Conservation (phyloP, 2,329 filamentous ascomycete species). For the Ilyonectria robusta region DNA sequence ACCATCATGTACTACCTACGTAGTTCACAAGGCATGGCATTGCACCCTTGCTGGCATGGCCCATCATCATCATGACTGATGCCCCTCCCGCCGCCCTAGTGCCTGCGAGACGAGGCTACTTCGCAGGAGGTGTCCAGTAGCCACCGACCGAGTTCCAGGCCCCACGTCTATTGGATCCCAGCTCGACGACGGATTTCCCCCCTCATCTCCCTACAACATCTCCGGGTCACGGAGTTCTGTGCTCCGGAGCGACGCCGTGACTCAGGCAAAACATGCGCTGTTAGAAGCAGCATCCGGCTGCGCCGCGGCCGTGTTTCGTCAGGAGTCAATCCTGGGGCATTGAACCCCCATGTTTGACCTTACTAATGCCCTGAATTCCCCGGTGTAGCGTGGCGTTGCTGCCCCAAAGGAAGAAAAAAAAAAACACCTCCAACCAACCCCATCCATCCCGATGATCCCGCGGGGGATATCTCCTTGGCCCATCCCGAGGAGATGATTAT, state of each 20-base stretch:
- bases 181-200: conserved; percentile 20
- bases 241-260: conserved; percentile 26
- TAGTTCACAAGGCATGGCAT: neutral
- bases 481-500: conserved; percentile 8
- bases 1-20: neutral
- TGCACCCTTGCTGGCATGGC: neutral
- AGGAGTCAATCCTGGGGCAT: neutral
- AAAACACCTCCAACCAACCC: conserved; percentile 11
- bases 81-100: conserved; percentile 36
- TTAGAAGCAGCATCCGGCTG: conserved; percentile 13
- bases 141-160: conserved; percentile 48
- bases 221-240: conserved; percentile 28
- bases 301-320: conserved; percentile 1
- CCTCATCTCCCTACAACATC: conserved; percentile 13
- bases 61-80: conserved; percentile 45
- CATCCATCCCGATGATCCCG: conserved; percentile 17
- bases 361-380: conserved; percentile 8
- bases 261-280: conserved; percentile 22
- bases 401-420: conserved; percentile 4
- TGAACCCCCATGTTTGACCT: conserved; percentile 8
- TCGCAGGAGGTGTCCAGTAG: conserved; percentile 37
- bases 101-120: conserved; percentile 32
- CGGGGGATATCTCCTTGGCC: conserved; percentile 12
- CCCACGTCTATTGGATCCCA: conserved; percentile 24
- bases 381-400: conserved; percentile 14